Base-by-base conservation (phyloP, 108 stramenopile species). In the Discostella stelligeroides region DNA sequence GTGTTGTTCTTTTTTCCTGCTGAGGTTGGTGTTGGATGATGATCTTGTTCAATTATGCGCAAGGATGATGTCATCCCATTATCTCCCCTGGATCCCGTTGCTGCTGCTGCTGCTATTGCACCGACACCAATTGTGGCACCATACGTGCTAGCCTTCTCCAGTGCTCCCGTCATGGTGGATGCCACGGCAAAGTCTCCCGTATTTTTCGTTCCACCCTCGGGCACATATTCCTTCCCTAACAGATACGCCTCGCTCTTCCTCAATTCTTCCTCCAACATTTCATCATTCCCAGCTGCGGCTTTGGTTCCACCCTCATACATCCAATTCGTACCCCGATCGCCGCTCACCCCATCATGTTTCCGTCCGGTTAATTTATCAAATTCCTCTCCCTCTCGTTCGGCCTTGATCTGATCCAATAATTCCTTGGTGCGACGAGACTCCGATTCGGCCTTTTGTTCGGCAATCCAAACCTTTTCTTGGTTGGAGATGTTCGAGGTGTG, bases 381-480 rank as follows among this genome's bases (percentile, higher is more conserved):
- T 80, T 97, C 97, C 63, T 95, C 95, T 49, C 87, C 73, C 75
- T 98, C 94, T 11, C 92, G 82, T 73, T 98, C 97, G 62, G 95
- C 85, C 69, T 90, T 82, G 58, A 97, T 96, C 70, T 96, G 96
- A 45, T 83, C 82, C 49, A 88, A 87, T 15, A 98, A 84, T 82
- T 98, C 96, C 60, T 87, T 82, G 24, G 86, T 79, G 70, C 91
- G 88, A 39, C 64, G 47, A 34, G 84, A 84, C 76, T 98, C 96
- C 28, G 89, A 88, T 51, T 75, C 83, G 43, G 94, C 74, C 59
- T 87, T 85, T 71, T 97, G 92, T 78, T 98, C 96, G 41, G 94
- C 95, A 29, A 96, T 71, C 95, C 96, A 98, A 23, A 98, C 95
- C 67, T 88, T 94, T 85, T 98, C 95, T 76, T 95, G 92, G 76